Conservation (phyloP, 129 eudicot species). For the Flaveria robusta region DNA sequence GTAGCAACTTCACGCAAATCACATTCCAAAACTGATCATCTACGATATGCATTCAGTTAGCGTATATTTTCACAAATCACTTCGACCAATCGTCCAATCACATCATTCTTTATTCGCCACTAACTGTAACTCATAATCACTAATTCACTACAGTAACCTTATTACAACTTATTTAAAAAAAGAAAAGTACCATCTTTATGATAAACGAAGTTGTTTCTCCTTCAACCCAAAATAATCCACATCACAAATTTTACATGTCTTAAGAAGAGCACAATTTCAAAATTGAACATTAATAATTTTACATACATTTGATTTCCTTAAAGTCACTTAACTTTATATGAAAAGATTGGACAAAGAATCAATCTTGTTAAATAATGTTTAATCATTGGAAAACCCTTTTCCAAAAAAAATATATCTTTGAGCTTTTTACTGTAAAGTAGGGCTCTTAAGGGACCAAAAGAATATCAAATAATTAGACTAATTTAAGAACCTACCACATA, state of each 20-base stretch:
- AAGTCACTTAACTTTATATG: not conserved
- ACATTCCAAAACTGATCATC: not conserved
- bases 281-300: not conserved
- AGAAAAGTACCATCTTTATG: conserved; percentile 13
- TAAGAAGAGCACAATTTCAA: not conserved
- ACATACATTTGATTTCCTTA: not conserved
- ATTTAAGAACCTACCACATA: conserved; percentile 28
- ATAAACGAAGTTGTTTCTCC: not conserved
- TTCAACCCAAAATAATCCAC: not conserved
- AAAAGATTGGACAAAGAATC: conserved; percentile 10
- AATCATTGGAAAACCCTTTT: not conserved
- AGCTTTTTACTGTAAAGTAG: conserved; percentile 21
- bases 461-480: conserved; percentile 21
- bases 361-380: conserved; percentile 20
- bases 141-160: conserved; percentile 9
- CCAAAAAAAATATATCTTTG: not conserved
- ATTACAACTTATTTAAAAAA: not conserved
- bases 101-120: not conserved
- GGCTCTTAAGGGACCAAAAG: conserved; percentile 14
- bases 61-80: conserved; percentile 8
- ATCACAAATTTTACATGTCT: not conserved
- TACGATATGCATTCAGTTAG: not conserved
- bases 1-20: not conserved
- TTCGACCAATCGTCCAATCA: conserved; percentile 8
- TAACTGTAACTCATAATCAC: conserved; percentile 12